A percentile compares a stretch with the other conserved stretches of the same genome.
Conservation (phyloP, 306 rosid species). For the Vachellia pachyceras region DNA sequence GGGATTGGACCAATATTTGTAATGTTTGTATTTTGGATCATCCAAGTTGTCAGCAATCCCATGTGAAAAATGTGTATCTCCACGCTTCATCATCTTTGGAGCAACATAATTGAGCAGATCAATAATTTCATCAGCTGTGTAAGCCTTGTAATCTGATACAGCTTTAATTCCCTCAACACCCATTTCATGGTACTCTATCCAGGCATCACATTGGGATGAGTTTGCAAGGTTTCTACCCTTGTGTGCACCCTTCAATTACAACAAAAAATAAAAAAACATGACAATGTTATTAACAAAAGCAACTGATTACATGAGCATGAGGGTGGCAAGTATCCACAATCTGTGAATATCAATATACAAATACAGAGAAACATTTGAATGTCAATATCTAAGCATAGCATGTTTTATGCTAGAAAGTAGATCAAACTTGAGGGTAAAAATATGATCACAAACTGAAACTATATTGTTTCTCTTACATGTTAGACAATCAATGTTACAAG, state of each 20-base stretch:
- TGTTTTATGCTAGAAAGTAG: slow-evolving; percentile 1
- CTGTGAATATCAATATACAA: slow-evolving; percentile 9
- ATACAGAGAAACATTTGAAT: slow-evolving; percentile 9
- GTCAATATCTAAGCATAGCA: not conserved
- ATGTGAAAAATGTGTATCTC: slow-evolving; percentile 74
- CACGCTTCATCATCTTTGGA: slow-evolving; percentile 86
- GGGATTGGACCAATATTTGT: slow-evolving; percentile 87
- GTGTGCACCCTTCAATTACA: slow-evolving; percentile 55
- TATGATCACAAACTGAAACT: slow-evolving; percentile 8
- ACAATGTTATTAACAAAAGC: slow-evolving; percentile 12
- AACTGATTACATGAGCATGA: slow-evolving; percentile 15
- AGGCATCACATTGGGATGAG: slow-evolving; percentile 68
- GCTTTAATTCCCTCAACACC: slow-evolving; percentile 77
- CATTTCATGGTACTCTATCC: slow-evolving; percentile 89
- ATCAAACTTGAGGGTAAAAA: slow-evolving; percentile 27
- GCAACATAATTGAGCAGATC: slow-evolving; percentile 78
- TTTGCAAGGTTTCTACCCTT: slow-evolving; percentile 69
- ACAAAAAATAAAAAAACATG: slow-evolving; percentile 25
- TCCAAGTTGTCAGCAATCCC: slow-evolving; percentile 83
- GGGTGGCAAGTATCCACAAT: slow-evolving; percentile 21
- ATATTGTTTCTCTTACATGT: not conserved
- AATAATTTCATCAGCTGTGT: slow-evolving; percentile 66
- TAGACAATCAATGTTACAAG: not conserved
- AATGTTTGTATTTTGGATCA: slow-evolving; percentile 72
- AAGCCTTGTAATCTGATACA: slow-evolving; percentile 71